A percentile compares a stretch with the other conserved stretches of the same genome.
Evolutionary conservation across 1,139 yeast species (phyloP).

Genomic region (Pichia sp.): DNA sequence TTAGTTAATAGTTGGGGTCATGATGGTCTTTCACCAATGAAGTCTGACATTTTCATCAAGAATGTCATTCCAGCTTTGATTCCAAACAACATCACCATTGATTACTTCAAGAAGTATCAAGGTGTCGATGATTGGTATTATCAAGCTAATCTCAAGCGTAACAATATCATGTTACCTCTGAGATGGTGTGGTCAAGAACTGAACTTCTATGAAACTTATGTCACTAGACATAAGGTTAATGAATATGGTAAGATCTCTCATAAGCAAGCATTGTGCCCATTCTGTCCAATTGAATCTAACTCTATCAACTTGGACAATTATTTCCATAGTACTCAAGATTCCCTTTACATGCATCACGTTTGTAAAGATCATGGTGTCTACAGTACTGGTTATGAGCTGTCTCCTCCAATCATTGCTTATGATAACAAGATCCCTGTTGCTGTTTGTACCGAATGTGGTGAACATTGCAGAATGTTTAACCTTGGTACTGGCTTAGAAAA

Average conservation of each 20-base stretch:
- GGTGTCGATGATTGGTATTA: constrained; percentile 15
- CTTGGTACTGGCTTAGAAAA: background rate
- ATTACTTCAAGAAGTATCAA: constrained; percentile 5
- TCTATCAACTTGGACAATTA: constrained; percentile 9
- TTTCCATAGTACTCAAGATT: constrained; percentile 27
- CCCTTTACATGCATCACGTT: constrained; percentile 32
- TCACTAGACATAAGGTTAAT: constrained; percentile 21
- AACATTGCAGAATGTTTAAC: background rate
- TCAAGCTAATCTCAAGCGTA: constrained; percentile 4
- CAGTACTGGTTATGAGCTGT: constrained; percentile 30
- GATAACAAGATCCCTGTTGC: constrained; percentile 1
- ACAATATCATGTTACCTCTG: constrained; percentile 15
- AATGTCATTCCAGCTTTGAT: constrained; percentile 5
- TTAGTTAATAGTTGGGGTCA: too few relatives aligned
- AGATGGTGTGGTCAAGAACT: constrained; percentile 21
- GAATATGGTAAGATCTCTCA: constrained; percentile 14
- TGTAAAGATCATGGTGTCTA: constrained; percentile 33
- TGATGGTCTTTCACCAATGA: background rate
- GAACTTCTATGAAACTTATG: constrained; percentile 28
- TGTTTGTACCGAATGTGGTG: constrained; percentile 7
- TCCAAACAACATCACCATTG: constrained; percentile 8
- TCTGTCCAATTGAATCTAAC: constrained; percentile 20
- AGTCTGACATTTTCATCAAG: background rate
- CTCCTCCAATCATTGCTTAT: constrained; percentile 23
- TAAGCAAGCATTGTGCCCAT: constrained; percentile 30